phyloP scores from a whole-genome alignment of 1,139 yeast genomes.

The Lodderomyces parapsilosis region DNA sequence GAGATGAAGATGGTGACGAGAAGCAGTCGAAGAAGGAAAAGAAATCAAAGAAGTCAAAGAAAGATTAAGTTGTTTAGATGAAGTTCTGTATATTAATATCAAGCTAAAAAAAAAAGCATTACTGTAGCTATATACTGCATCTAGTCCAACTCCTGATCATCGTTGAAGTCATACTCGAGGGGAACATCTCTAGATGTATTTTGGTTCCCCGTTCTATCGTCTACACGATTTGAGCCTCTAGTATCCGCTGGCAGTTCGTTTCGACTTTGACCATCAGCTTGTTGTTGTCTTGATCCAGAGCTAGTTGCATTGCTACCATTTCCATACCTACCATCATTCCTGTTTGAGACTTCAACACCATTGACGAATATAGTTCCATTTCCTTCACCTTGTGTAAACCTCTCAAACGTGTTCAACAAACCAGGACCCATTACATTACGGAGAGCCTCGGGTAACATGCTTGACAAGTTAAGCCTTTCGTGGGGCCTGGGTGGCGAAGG shows the following conservation, averaged over 20 bases:
- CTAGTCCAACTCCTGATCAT: not conserved
- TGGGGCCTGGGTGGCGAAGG: not conserved
- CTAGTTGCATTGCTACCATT: not conserved
- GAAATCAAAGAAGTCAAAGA: conserved; percentile 25
- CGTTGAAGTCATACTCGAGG: not conserved
- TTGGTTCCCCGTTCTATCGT: not conserved
- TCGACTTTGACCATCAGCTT: not conserved
- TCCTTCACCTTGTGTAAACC: conserved; percentile 5
- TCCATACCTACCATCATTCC: not conserved
- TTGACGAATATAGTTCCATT: conserved; percentile 10
- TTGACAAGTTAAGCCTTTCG: not conserved
- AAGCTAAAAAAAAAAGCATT: conserved; percentile 1
- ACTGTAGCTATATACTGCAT: not conserved
- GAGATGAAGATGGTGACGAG: conserved; percentile 5
- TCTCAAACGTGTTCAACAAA: conserved; percentile 6
- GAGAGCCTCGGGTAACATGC: conserved; percentile 5
- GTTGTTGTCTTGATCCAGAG: not conserved
- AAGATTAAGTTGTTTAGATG: conserved; percentile 1
- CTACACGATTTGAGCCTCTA: not conserved
- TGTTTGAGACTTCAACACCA: conserved; percentile 8
- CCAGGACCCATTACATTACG: conserved; percentile 7
- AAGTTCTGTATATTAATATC: conserved; percentile 3
- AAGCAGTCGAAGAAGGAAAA: conserved; percentile 31
- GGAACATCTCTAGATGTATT: not conserved
- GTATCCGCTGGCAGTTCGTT: not conserved